A percentile compares a stretch with the other conserved stretches of the same genome.
Conservation (phyloP, 1,139 yeast species). For the Geotrichum aggregatum region DNA sequence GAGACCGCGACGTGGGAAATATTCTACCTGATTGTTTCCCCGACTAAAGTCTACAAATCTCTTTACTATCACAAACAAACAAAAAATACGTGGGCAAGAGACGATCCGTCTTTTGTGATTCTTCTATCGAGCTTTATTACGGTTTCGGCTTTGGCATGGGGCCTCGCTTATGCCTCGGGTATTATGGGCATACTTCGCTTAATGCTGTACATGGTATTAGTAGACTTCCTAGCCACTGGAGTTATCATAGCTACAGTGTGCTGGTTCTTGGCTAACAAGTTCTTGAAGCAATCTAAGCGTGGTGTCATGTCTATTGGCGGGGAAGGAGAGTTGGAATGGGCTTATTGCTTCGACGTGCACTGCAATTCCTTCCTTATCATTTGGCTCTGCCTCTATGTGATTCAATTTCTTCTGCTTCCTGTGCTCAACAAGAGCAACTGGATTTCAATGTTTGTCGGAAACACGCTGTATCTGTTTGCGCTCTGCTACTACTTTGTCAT, state of each 20-base stretch:
- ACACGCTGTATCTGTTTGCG: constrained; percentile 69
- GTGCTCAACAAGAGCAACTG: constrained; percentile 60
- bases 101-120: constrained; percentile 84
- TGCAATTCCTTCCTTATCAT: constrained; percentile 81
- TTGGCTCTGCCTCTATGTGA: constrained; percentile 71
- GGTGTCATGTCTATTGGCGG: constrained; percentile 26
- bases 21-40: constrained; percentile 64
- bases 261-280: constrained; percentile 66
- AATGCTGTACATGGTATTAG: constrained; percentile 75
- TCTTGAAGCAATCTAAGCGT: constrained; percentile 44
- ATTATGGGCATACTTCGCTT: constrained; percentile 57
- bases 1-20: constrained; percentile 94
- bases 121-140: constrained; percentile 60
- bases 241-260: constrained; percentile 62
- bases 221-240: constrained; percentile 76
- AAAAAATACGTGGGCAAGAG: constrained; percentile 73
- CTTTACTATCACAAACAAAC: constrained; percentile 75
- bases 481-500: constrained; percentile 70
- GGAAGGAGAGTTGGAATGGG: constrained; percentile 73
- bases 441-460: constrained; percentile 66
- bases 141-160: constrained; percentile 86
- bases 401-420: constrained; percentile 76
- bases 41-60: constrained; percentile 76
- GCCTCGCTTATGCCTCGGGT: constrained; percentile 69
- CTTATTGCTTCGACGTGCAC: constrained; percentile 89